Evolutionary conservation across 2,329 filamentous ascomycete genomes (phyloP).

Genomic region (Sarocladium brachiariae): DNA sequence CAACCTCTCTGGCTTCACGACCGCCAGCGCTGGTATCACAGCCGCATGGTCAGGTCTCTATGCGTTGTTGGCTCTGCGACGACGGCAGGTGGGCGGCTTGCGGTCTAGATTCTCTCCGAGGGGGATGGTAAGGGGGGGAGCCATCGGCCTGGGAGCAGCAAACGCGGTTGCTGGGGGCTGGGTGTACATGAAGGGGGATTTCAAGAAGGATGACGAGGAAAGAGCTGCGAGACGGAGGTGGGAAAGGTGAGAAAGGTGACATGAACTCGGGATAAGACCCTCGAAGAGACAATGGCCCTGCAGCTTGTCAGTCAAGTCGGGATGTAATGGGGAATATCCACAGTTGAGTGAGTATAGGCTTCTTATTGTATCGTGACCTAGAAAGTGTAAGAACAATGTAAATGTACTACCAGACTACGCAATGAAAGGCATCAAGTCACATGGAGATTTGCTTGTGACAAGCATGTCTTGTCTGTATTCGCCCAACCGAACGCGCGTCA

Average conservation of each 20-base stretch:
- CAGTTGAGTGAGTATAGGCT: too few species aligned
- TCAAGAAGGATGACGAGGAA: constrained; percentile 41
- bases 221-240: constrained; percentile 45
- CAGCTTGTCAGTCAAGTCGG: too few species aligned
- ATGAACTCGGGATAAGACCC: too few species aligned
- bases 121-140: constrained; percentile 42
- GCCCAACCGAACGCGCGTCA: too few species aligned
- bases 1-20: constrained; percentile 52
- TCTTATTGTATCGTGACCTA: too few species aligned
- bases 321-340: too few species aligned
- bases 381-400: too few species aligned
- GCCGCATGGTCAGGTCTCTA: constrained; percentile 53
- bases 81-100: constrained; percentile 28
- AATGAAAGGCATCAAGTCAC: too few species aligned
- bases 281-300: too few species aligned
- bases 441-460: too few species aligned
- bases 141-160: constrained; percentile 40
- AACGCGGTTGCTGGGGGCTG: constrained; percentile 45
- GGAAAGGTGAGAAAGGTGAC: constrained; percentile 21
- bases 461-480: too few species aligned
- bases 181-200: constrained; percentile 45
- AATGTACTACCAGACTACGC: too few species aligned
- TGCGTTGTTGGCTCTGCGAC: constrained; percentile 45
- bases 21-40: constrained; percentile 48
- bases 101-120: constrained; percentile 33